phyloP scores from a whole-genome alignment of 2,329 filamentous ascomycete genomes.

The Coccinonectria pachysandricola region DNA sequence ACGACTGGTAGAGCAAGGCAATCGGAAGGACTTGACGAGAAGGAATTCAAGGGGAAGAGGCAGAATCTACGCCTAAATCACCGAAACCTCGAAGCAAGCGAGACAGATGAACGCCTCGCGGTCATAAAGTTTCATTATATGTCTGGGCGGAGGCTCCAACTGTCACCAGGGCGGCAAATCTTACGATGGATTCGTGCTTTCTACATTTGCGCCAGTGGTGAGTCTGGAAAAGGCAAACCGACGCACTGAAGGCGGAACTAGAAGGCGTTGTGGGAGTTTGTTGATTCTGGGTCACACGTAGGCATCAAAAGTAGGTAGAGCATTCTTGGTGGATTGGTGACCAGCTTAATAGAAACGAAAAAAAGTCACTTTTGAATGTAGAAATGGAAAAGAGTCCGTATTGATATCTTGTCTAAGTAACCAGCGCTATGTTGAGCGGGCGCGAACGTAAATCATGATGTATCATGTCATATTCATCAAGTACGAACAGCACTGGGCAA shows the following conservation, averaged over 20 bases:
- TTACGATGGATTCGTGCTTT: conserved; percentile 3
- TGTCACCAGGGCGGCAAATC: conserved; percentile 3
- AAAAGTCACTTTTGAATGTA: no score
- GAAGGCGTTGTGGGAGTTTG: conserved; percentile 10
- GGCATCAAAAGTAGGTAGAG: no score
- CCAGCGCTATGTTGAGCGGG: conserved; percentile 12
- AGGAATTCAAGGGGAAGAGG: conserved; percentile 5
- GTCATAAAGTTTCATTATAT: no score
- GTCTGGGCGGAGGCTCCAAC: conserved; percentile 2
- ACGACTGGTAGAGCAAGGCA: conserved; percentile 49
- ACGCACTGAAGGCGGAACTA: no score
- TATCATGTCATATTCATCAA: conserved; percentile 17
- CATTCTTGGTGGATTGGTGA: no score
- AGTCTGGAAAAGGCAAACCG: no score
- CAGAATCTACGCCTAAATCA: no score
- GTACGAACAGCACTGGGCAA: conserved; percentile 7
- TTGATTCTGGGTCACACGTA: no score
- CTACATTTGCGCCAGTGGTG: conserved; percentile 9
- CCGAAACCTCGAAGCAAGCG: no score
- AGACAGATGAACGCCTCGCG: no score
- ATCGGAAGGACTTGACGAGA: conserved; percentile 8
- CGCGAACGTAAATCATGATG: conserved; percentile 13
- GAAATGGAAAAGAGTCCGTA: no score
- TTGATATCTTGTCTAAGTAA: conserved; percentile 17
- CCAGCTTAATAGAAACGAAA: no score